These are phyloP conservation scores for Centaurea solstitialis DNA, from an alignment of 129 eudicot species.

Conservation along the genomic window DNA sequence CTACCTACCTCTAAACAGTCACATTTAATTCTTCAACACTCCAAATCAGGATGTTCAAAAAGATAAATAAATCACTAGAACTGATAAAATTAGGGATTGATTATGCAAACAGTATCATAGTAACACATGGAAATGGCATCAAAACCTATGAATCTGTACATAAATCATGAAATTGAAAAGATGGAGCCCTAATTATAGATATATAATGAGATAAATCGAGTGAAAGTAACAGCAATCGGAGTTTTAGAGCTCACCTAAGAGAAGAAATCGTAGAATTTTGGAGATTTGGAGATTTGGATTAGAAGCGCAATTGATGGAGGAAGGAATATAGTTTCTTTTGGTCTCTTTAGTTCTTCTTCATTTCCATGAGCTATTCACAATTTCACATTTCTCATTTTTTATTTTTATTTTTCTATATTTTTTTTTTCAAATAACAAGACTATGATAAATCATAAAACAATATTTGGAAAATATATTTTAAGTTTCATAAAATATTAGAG, in stretches of 20 bases:
- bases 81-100: neutral
- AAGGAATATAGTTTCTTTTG: no score
- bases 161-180: neutral
- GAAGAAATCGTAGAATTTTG: neutral
- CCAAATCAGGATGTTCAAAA: neutral
- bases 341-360: no score
- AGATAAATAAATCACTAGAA: neutral
- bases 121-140: neutral
- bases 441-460: no score
- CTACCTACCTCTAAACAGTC: neutral
- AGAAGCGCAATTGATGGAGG: neutral
- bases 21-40: neutral
- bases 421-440: no score
- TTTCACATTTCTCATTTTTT: no score
- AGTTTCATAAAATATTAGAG: no score
- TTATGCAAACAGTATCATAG: neutral
- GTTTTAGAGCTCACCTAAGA: neutral
- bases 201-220: neutral
- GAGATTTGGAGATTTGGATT: neutral
- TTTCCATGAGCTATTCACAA: no score
- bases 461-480: no score
- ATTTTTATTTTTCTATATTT: no score
- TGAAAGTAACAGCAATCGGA: neutral
- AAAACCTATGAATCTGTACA: neutral
- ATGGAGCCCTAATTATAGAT: neutral